Conservation (phyloP, 179 eudicot genomes). For the Carnegiea gigantea region DNA sequence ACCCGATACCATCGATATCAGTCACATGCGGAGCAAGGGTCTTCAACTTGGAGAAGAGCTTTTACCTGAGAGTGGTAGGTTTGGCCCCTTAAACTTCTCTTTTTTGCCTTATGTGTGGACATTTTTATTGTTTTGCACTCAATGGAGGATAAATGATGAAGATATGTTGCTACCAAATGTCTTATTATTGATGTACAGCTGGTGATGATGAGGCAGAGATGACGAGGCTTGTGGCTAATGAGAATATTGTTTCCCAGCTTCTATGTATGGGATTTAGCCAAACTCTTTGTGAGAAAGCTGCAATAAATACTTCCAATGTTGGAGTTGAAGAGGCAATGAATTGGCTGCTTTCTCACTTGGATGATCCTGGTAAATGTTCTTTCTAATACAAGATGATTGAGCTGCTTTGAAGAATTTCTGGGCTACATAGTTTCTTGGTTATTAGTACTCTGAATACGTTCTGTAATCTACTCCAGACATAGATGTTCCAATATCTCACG, state of each 20-base stretch:
- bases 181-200: constrained; percentile 29
- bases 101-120: neutral
- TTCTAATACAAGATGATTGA: neutral
- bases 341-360: constrained; percentile 95
- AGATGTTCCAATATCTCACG: constrained; percentile 65
- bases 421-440: neutral
- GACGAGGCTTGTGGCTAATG: constrained; percentile 41
- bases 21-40: constrained; percentile 95
- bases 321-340: constrained; percentile 97
- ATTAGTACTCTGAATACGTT: neutral
- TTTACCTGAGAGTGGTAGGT: constrained; percentile 67
- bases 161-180: neutral
- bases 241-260: constrained; percentile 79
- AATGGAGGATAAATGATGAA: neutral
- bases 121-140: neutral
- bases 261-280: constrained; percentile 78
- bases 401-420: constrained; percentile 8
- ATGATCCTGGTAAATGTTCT: constrained; percentile 72
- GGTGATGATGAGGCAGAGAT: constrained; percentile 43
- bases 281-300: constrained; percentile 84
- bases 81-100: neutral
- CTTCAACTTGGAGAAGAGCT: constrained; percentile 93
- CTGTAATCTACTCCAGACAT: constrained; percentile 52
- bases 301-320: constrained; percentile 69
- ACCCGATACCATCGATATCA: constrained; percentile 87